A percentile compares a stretch with the other conserved stretches of the same genome.
Evolutionary conservation across 768 basidiomycete genomes (phyloP).

Genomic region (Phylloporus scabripes): DNA sequence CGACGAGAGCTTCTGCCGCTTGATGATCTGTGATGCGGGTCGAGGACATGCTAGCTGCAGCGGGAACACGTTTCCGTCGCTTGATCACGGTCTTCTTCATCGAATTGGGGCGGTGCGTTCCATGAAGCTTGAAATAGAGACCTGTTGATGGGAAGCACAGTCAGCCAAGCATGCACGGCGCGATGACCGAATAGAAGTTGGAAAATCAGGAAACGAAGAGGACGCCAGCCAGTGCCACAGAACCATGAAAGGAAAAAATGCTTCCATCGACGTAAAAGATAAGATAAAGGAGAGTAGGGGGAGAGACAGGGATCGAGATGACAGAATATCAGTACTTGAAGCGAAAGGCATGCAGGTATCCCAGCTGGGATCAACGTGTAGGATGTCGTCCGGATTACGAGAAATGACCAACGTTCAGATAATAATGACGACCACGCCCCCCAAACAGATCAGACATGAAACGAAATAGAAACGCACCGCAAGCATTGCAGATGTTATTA

Average conservation of each 20-base stretch:
- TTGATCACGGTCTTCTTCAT: conserved; percentile 99
- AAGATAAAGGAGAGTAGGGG: conserved; percentile 22
- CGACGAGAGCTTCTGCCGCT: conserved; percentile 83
- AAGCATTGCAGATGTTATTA: conserved; percentile 93
- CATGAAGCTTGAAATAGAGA: conserved; percentile 97
- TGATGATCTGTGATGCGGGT: conserved; percentile 75
- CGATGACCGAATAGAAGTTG: neutral
- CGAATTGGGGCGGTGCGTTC: conserved; percentile 91
- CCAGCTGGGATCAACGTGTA: conserved; percentile 21
- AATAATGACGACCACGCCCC: conserved; percentile 17
- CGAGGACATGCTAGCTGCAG: conserved; percentile 49
- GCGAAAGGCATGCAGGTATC: conserved; percentile 15
- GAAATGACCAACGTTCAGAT: conserved; percentile 5
- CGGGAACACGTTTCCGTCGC: conserved; percentile 93
- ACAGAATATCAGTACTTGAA: conserved; percentile 16
- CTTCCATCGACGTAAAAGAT: conserved; percentile 10
- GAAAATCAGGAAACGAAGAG: neutral
- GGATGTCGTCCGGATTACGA: conserved; percentile 18
- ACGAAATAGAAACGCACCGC: conserved; percentile 55
- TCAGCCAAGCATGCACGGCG: conserved; percentile 10
- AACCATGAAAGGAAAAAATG: conserved; percentile 15
- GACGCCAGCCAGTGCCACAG: neutral
- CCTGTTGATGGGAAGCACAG: conserved; percentile 44
- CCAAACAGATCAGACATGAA: conserved; percentile 22
- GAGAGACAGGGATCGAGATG: conserved; percentile 19